phyloP scores from a whole-genome alignment of 2,329 filamentous ascomycete genomes.

The Botrytis pseudocinerea region DNA sequence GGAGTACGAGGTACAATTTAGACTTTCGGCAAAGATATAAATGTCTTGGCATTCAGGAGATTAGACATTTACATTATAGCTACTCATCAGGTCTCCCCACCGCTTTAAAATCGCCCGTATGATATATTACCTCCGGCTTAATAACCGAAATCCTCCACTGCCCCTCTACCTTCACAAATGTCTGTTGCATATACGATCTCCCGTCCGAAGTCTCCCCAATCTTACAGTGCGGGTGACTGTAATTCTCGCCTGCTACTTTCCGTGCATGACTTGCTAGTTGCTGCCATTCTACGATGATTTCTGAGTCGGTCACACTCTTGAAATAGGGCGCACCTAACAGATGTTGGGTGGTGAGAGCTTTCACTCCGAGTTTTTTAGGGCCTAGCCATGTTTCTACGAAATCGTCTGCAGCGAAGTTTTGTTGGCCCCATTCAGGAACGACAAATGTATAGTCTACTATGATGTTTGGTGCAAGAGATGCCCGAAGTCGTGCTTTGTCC shows the following conservation, averaged over 20 bases:
- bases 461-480: constrained; percentile 27
- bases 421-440: constrained; percentile 28
- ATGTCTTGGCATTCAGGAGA: background rate
- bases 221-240: constrained; percentile 28
- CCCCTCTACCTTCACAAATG: constrained; percentile 28
- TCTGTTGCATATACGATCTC: constrained; percentile 32
- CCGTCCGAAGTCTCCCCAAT: constrained; percentile 30
- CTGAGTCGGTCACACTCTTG: constrained; percentile 29
- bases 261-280: constrained; percentile 35
- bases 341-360: constrained; percentile 34
- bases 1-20: background rate
- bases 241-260: constrained; percentile 29
- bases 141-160: constrained; percentile 29
- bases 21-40: background rate
- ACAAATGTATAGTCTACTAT: constrained; percentile 29
- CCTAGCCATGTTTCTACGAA: constrained; percentile 30
- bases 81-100: constrained; percentile 28
- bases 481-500: constrained; percentile 1
- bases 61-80: background rate
- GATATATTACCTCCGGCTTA: constrained; percentile 31
- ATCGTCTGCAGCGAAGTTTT: constrained; percentile 25
- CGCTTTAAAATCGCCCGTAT: constrained; percentile 29
- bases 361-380: constrained; percentile 27
- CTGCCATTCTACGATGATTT: constrained; percentile 37
- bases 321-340: constrained; percentile 35